phyloP scores from a whole-genome alignment of 2,329 filamentous ascomycete genomes.

The Arthrinium phaeospermum region DNA sequence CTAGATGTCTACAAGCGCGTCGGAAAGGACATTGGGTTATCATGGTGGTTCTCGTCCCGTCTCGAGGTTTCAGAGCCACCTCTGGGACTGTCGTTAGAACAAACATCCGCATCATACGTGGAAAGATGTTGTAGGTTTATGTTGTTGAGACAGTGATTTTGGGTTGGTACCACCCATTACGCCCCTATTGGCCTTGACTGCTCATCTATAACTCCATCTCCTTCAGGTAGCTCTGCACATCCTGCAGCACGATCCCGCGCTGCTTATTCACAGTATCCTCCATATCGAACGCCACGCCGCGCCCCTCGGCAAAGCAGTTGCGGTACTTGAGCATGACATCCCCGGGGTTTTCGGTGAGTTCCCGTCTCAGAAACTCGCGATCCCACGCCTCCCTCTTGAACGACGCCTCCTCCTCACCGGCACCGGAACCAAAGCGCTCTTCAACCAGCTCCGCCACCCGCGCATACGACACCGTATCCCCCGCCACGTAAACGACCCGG shows the following conservation, averaged over 20 bases:
- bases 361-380: constrained; percentile 45
- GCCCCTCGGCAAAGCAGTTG: constrained; percentile 56
- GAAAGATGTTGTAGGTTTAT: background rate
- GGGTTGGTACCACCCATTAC: background rate
- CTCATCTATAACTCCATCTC: constrained; percentile 25
- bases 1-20: background rate
- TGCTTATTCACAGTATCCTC: constrained; percentile 52
- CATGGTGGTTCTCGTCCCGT: background rate
- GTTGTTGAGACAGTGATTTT: background rate
- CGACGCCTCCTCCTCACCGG: constrained; percentile 6
- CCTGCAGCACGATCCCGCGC: constrained; percentile 46
- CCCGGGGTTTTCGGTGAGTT: constrained; percentile 48
- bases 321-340: constrained; percentile 59
- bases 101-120: background rate
- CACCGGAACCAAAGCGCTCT: constrained; percentile 41
- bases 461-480: constrained; percentile 60
- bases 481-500: constrained; percentile 55
- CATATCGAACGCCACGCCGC: constrained; percentile 59
- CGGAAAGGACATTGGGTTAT: background rate
- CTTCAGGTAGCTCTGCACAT: constrained; percentile 44
- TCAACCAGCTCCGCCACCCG: constrained; percentile 55
- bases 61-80: background rate
- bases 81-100: background rate
- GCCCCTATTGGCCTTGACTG: background rate
- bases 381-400: constrained; percentile 52